Evolutionary conservation across 768 basidiomycete species (phyloP).

Genomic region (Megacollybia marginata): DNA sequence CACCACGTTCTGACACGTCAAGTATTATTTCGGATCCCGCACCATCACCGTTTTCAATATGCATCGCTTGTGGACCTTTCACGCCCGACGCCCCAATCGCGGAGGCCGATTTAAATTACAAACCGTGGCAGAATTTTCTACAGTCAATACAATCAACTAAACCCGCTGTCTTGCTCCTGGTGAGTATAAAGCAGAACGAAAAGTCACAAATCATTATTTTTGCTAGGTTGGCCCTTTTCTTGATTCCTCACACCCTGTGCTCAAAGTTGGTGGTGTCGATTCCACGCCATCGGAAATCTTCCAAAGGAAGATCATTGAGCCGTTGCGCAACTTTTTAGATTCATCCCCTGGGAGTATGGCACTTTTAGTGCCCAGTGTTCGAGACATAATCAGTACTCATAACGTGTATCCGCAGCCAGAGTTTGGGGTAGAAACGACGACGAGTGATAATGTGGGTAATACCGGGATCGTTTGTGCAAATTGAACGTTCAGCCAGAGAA

Average conservation of each 20-base stretch:
- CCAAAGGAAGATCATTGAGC: slow-evolving; percentile 48
- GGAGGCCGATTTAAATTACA: slow-evolving; percentile 58
- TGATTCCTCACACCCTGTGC: slow-evolving; percentile 64
- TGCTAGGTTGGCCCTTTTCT: slow-evolving; percentile 87
- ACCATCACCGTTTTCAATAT: slow-evolving; percentile 47
- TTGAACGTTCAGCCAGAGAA: slow-evolving; percentile 42
- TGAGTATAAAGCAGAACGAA: slow-evolving; percentile 23
- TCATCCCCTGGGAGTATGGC: slow-evolving; percentile 60
- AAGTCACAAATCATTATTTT: neutral
- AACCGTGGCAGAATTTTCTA: slow-evolving; percentile 59
- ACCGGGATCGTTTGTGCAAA: neutral
- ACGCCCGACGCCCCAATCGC: slow-evolving; percentile 44
- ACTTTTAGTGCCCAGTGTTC: slow-evolving; percentile 75
- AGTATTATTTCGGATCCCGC: slow-evolving; percentile 27
- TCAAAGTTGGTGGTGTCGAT: slow-evolving; percentile 71
- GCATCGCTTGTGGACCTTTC: slow-evolving; percentile 81
- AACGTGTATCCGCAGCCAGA: slow-evolving; percentile 81
- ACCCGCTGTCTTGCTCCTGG: slow-evolving; percentile 76
- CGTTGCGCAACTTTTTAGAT: slow-evolving; percentile 49
- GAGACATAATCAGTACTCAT: slow-evolving; percentile 75
- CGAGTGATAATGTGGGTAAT: slow-evolving; percentile 40
- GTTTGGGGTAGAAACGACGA: slow-evolving; percentile 33
- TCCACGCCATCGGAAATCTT: slow-evolving; percentile 63
- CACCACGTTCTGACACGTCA: slow-evolving; percentile 35
- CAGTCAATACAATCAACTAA: slow-evolving; percentile 52